Evolutionary conservation across 2,329 filamentous ascomycete genomes (phyloP).

Genomic region (Pseudogymnoascus sp.): DNA sequence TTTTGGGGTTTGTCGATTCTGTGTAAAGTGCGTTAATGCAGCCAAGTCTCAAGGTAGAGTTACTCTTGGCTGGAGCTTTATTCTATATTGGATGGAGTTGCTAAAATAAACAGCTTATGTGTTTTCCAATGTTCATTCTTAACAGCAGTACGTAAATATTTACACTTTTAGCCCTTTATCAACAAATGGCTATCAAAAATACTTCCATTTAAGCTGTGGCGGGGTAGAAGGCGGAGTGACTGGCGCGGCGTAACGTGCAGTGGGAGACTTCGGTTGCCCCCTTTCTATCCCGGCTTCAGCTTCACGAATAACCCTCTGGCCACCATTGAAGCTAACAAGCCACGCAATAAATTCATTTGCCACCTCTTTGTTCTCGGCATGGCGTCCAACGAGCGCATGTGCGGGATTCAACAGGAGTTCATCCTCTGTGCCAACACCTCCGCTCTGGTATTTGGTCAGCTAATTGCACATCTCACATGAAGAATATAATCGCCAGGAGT

Average conservation of each 20-base stretch:
- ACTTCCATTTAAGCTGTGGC: conserved; percentile 1
- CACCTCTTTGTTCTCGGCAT: conserved; percentile 29
- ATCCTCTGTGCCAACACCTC: conserved; percentile 29
- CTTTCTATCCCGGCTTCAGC: conserved; percentile 24
- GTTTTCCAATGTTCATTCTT: not conserved
- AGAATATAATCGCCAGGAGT: not conserved
- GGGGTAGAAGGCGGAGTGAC: not conserved
- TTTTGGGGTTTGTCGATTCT: not conserved
- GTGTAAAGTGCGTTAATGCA: not conserved
- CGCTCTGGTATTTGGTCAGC: conserved; percentile 23
- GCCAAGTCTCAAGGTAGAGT: not conserved
- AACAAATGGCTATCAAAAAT: not conserved
- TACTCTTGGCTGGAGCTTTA: not conserved
- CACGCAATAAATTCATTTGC: conserved; percentile 35
- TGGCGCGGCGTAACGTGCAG: not conserved
- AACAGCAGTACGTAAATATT: not conserved
- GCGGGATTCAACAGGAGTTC: conserved; percentile 39
- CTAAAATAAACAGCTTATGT: not conserved
- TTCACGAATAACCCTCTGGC: conserved; percentile 31
- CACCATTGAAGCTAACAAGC: conserved; percentile 30
- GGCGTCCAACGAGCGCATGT: conserved; percentile 33
- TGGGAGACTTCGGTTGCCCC: not conserved
- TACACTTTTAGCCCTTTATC: not conserved
- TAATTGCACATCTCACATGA: not conserved
- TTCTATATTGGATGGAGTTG: not conserved